These are phyloP conservation scores for Suillus placidus DNA, from an alignment of 768 basidiomycete genomes.

Conservation along the genomic window DNA sequence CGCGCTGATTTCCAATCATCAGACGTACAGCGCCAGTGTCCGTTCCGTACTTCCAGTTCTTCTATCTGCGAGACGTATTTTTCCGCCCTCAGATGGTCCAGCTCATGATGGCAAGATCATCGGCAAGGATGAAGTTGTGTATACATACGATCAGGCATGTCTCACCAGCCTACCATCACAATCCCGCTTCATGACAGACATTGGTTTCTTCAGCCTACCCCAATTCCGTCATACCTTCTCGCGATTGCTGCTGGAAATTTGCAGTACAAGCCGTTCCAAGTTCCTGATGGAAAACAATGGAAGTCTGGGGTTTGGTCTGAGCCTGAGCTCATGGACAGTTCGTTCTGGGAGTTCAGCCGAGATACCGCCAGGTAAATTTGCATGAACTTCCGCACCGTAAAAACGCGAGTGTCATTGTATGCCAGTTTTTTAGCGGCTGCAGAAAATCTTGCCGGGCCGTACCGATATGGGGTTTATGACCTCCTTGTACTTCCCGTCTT, in stretches of 20 bases:
- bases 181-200: neutral
- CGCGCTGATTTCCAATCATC: neutral
- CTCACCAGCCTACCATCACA: neutral
- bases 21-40: constrained; percentile 56
- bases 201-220: constrained; percentile 41
- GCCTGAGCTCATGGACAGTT: constrained; percentile 52
- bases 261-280: constrained; percentile 46
- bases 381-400: neutral
- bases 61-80: constrained; percentile 55
- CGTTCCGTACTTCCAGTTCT: constrained; percentile 54
- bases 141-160: constrained; percentile 53
- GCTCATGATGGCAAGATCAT: constrained; percentile 45
- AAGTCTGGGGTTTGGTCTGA: constrained; percentile 63
- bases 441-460: constrained; percentile 51
- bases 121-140: constrained; percentile 48
- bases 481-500: constrained; percentile 58
- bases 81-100: constrained; percentile 47
- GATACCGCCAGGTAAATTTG: constrained; percentile 49
- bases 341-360: constrained; percentile 59
- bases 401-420: neutral
- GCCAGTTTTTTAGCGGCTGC: constrained; percentile 49
- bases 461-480: constrained; percentile 60
- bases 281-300: constrained; percentile 47
- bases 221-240: constrained; percentile 61
- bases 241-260: constrained; percentile 63